Evolutionary conservation across 2,329 filamentous ascomycete genomes (phyloP), one percentile per base, ranked within the genome.

Genomic region (Ophiostoma ips): DNA sequence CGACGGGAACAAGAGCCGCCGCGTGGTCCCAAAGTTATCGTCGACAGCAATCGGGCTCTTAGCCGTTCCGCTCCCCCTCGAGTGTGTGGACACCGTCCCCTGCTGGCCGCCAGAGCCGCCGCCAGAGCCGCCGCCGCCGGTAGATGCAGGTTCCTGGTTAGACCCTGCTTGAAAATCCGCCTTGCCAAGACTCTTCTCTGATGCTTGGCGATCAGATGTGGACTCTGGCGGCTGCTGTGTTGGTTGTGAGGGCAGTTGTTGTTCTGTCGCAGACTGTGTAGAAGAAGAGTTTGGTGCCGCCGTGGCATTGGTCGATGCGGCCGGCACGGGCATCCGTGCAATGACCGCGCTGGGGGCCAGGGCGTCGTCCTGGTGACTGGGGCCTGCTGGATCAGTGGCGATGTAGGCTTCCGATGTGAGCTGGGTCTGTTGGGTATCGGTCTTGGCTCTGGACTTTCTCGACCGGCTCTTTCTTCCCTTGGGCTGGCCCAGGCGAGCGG

Each of bases 1-100:
- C 0, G 84, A 88, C 1, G 86, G 83, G 59, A 92, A 92, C 1
- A 92, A 70, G 2, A 89, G 65, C 52, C 87, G 73, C 53, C 83
- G 74, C 1, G 83, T 88, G 48, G 62, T 66, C 33, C 75, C 77
- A 46, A 75, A 66, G 33, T 72, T 70, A 47, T 70, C 58, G 33
- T 72, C 71, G 6, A 76, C 56, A 28, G 71, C 66, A 33, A 81
- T 76, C 15, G 78, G 77, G 57, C 72, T 79, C 46, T 74, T 66
- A 15, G 69, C 72, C 30, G 74, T 77, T 43, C 77, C 78, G 53
- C 68, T 73, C 30, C 69, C 72, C 56, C 69, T 64, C n/a, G 75
- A 76, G 55, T 75, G 72, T n/a, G 69, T 70, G 35, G 74, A 76
- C 13, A 68, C 66, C 40, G 59, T 60, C 31, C 62, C 61, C 52